Conservation (phyloP, 768 basidiomycete species). For the Botryobasidium botryosum region DNA sequence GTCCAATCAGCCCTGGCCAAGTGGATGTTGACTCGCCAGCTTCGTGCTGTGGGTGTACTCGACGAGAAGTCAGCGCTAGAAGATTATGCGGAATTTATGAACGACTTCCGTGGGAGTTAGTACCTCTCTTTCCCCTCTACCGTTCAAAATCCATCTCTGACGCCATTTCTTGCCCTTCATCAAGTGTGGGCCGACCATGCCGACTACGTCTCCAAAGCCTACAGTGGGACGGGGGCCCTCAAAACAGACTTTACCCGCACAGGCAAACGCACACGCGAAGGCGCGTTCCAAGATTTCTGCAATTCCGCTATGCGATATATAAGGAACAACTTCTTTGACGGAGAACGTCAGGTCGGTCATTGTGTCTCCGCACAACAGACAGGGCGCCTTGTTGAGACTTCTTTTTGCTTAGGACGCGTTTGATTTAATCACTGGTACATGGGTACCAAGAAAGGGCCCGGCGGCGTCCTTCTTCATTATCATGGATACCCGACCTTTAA, state of each 20-base stretch:
- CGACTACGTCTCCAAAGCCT: constrained; percentile 74
- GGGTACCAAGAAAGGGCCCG: constrained; percentile 68
- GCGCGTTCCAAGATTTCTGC: constrained; percentile 65
- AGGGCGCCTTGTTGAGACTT: not conserved
- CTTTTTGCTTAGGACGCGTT: constrained; percentile 65
- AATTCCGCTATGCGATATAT: constrained; percentile 76
- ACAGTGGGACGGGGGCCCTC: constrained; percentile 87
- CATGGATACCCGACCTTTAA: constrained; percentile 61
- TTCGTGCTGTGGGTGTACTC: constrained; percentile 56
- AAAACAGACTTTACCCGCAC: constrained; percentile 96
- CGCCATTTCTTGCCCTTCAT: not conserved
- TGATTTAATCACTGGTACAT: constrained; percentile 82
- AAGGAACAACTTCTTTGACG: constrained; percentile 95
- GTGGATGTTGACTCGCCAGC: constrained; percentile 63
- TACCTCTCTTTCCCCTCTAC: constrained; percentile 8
- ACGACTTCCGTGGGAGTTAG: constrained; percentile 78
- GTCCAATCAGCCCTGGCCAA: constrained; percentile 84
- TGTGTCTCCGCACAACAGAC: not conserved
- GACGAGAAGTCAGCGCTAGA: constrained; percentile 57
- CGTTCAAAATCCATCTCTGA: not conserved
- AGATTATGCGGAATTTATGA: constrained; percentile 61
- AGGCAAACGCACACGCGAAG: constrained; percentile 69
- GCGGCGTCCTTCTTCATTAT: constrained; percentile 52
- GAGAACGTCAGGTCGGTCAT: constrained; percentile 56
- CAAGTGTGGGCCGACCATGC: constrained; percentile 97